phyloP scores from a whole-genome alignment of 2,329 filamentous ascomycete species.

The Leptographium galeiforme region DNA sequence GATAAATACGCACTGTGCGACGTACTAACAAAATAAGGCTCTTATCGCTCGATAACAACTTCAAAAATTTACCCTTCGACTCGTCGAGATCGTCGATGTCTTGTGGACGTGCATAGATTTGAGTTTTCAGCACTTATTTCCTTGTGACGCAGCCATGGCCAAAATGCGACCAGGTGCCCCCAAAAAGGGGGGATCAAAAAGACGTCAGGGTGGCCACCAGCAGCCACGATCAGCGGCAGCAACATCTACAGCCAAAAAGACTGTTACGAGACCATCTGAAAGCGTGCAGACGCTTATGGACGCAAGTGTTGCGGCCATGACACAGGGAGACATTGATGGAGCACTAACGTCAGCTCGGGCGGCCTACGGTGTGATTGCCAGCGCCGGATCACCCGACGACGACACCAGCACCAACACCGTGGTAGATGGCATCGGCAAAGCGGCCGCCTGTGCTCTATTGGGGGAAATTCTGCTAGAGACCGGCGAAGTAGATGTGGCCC shows the following conservation, averaged over 20 bases:
- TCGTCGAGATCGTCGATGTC: not conserved
- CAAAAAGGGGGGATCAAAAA: constrained; percentile 8
- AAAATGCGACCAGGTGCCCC: constrained; percentile 10
- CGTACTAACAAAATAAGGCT: not conserved
- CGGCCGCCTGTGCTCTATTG: constrained; percentile 56
- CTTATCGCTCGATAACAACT: not conserved
- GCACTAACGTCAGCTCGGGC: constrained; percentile 22
- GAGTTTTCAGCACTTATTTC: not conserved
- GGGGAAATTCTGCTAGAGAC: constrained; percentile 73
- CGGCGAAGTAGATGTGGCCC: constrained; percentile 66
- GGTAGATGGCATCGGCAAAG: constrained; percentile 22
- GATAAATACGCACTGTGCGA: too few relatives aligned
- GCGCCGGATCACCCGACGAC: constrained; percentile 23
- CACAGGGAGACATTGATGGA: constrained; percentile 18
- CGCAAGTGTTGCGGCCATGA: constrained; percentile 20
- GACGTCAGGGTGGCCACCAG: not conserved
- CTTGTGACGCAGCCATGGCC: constrained; percentile 5
- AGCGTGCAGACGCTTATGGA: constrained; percentile 16
- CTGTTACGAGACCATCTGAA: constrained; percentile 1
- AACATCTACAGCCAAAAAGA: not conserved
- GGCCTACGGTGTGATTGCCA: constrained; percentile 27
- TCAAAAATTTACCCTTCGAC: not conserved
- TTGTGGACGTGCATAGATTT: not conserved
- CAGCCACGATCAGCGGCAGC: not conserved
- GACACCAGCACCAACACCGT: constrained; percentile 5